phyloP scores from a whole-genome alignment of 1,284 basidiomycete genomes.

The Moesziomyces aphidis region DNA sequence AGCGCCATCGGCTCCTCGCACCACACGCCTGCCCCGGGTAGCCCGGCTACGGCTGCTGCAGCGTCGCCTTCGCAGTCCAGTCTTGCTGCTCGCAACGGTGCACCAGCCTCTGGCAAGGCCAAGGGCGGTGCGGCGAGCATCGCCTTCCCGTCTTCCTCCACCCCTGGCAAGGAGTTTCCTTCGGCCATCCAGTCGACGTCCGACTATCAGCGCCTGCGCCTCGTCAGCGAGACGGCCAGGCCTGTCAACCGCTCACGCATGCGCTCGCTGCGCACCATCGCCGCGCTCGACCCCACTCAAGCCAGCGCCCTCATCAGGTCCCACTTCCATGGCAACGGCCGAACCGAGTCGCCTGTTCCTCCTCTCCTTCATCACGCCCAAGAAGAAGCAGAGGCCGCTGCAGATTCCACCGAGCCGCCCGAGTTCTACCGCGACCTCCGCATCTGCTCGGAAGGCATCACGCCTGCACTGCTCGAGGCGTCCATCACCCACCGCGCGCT shows the following conservation, averaged over 20 bases:
- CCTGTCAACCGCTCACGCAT: conserved; percentile 34
- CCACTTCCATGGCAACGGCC: conserved; percentile 28
- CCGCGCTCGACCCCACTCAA: conserved; percentile 38
- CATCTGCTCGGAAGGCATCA: conserved; percentile 46
- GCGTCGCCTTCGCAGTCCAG: conserved; percentile 9
- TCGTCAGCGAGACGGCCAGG: conserved; percentile 41
- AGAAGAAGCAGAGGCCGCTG: conserved; percentile 13
- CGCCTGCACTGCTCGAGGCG: conserved; percentile 39
- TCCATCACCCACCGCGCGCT: conserved; percentile 44
- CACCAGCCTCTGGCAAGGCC: conserved; percentile 5
- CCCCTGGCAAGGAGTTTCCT: conserved; percentile 10
- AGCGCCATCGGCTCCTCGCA: conserved; percentile 4
- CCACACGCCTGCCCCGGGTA: conserved; percentile 1
- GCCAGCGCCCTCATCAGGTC: conserved; percentile 39
- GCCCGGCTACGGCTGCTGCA: not conserved
- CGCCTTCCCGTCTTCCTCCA: conserved; percentile 24
- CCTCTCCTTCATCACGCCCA: conserved; percentile 5
- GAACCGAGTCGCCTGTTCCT: conserved; percentile 26
- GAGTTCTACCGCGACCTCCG: conserved; percentile 45
- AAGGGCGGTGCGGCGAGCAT: conserved; percentile 10
- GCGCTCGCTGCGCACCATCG: conserved; percentile 45
- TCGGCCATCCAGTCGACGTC: conserved; percentile 46
- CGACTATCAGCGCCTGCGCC: conserved; percentile 45
- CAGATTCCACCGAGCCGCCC: conserved; percentile 19
- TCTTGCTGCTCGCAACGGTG: not conserved